Conservation (phyloP, 1,284 basidiomycete species). For the Limonomyces culmigenus region DNA sequence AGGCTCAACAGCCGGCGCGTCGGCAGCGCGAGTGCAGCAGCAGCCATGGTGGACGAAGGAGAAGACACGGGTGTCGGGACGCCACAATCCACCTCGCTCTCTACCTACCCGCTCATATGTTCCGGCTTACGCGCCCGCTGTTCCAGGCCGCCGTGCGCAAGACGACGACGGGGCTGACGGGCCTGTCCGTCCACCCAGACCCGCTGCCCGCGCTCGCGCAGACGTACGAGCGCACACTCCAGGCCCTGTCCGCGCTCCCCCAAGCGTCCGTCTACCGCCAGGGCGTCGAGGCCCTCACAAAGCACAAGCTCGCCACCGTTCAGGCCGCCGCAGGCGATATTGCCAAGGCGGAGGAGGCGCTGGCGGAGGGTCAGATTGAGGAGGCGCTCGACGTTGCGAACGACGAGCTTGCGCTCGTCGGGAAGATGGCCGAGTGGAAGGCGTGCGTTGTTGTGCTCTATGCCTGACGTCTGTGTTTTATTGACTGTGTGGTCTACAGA, state of each 20-base stretch:
- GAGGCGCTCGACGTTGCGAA: conserved; percentile 71
- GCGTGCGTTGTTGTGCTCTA: conserved; percentile 46
- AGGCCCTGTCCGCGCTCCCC: conserved; percentile 57
- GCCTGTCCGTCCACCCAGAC: conserved; percentile 56
- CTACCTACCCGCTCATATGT: conserved; percentile 29
- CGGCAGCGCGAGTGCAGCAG: conserved; percentile 19
- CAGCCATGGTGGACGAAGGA: conserved; percentile 18
- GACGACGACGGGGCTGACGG: conserved; percentile 66
- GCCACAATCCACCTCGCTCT: not conserved
- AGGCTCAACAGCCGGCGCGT: conserved; percentile 16
- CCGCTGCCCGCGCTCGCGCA: conserved; percentile 65
- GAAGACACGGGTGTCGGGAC: conserved; percentile 1
- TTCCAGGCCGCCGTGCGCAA: conserved; percentile 49
- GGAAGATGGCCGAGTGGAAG: conserved; percentile 91
- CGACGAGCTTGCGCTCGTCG: conserved; percentile 66
- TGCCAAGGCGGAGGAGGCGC: conserved; percentile 47
- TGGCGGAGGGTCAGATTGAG: conserved; percentile 73
- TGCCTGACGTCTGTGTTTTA: conserved; percentile 1
- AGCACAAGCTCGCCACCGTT: conserved; percentile 64
- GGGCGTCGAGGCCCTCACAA: conserved; percentile 77
- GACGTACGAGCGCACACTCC: conserved; percentile 71
- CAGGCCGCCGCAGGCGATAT: conserved; percentile 53
- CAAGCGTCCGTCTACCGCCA: conserved; percentile 80
- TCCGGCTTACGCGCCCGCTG: conserved; percentile 63
- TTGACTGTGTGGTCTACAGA: conserved; percentile 26